Evolutionary conservation across 78 protist species (phyloP), one percentile per base, ranked within the genome.

Genomic region (Polysphondylium violaceum): DNA sequence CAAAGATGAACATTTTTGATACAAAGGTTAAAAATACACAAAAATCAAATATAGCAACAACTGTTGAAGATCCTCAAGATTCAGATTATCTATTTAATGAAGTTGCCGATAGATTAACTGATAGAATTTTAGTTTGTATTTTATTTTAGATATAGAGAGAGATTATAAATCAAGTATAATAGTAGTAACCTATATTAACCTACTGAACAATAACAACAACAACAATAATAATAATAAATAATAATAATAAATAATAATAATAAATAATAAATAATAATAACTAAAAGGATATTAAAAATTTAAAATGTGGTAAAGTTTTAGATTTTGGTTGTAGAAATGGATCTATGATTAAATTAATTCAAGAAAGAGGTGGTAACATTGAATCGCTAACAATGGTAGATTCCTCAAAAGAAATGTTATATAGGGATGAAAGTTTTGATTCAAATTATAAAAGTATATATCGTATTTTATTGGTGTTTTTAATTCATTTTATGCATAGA

Each of bases 301-400:
- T 68, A 16, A 69, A 91, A 51, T 40, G 63, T 14, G 27, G 73
- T 21, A 68, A 27, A 2, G 78, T 78, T 17, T 38, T 91, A 23
- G 95, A 91, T 47, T 75, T 91, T 59, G 95, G 95, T 25, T 23
- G 58, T 31, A 73, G 95, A 55, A 56, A 76, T 63, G 95, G 95
- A 21, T 9, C 78, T 17, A 19, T 91, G 29, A 31, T 40, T 56
- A 68, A 69, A 36, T 23, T 31, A 47, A 41, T 58, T 50, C 40
- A 72, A 50, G 56, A 44, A 6, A 33, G 38, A 29, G 43, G 64
- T 8, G 71, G n/a, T 31, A 35, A 74, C 2, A n/a, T 44, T 53
- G 71, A 74, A 40, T 9, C 21, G 31, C 59, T 69, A 21, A 50
- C 27, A 31, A 76, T 78, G 85, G 69, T 88, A 17, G 94, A 88